These are phyloP conservation scores for Colletotrichum sp. DNA, from an alignment of 2,329 filamentous ascomycete species.

Conservation along the genomic window DNA sequence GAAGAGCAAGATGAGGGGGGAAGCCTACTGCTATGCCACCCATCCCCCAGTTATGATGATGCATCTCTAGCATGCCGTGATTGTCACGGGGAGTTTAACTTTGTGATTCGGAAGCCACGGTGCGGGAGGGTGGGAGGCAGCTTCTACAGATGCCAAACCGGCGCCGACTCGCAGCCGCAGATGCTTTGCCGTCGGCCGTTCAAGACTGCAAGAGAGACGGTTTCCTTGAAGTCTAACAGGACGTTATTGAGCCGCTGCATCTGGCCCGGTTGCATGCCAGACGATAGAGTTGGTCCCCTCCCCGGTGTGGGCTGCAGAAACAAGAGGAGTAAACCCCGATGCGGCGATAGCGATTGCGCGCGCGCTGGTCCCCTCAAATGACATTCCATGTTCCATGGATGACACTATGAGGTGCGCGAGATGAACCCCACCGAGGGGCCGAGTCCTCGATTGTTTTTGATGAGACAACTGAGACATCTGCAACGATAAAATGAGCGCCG, in stretches of 20 bases:
- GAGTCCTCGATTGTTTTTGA: neutral
- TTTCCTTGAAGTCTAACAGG: neutral
- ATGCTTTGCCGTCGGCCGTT: neutral
- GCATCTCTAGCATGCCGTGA: neutral
- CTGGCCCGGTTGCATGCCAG: neutral
- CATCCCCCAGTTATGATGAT: neutral
- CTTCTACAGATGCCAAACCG: neutral
- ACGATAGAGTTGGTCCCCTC: neutral
- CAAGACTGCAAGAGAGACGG: neutral
- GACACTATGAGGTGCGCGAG: constrained; percentile 4
- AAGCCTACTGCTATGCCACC: neutral
- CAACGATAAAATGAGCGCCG: neutral
- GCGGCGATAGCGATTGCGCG: neutral
- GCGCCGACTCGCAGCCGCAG: neutral
- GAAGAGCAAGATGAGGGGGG: neutral
- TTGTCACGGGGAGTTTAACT: neutral
- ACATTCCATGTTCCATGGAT: neutral
- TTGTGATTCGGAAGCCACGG: neutral
- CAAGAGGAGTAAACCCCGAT: neutral
- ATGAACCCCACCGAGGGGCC: constrained; percentile 12
- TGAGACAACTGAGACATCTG: constrained; percentile 16
- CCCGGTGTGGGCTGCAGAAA: neutral
- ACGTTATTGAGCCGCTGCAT: neutral
- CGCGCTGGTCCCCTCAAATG: neutral
- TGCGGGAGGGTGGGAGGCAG: neutral